phyloP scores from a whole-genome alignment of 441 rosid genomes.

The Aquilaria agallochum region DNA sequence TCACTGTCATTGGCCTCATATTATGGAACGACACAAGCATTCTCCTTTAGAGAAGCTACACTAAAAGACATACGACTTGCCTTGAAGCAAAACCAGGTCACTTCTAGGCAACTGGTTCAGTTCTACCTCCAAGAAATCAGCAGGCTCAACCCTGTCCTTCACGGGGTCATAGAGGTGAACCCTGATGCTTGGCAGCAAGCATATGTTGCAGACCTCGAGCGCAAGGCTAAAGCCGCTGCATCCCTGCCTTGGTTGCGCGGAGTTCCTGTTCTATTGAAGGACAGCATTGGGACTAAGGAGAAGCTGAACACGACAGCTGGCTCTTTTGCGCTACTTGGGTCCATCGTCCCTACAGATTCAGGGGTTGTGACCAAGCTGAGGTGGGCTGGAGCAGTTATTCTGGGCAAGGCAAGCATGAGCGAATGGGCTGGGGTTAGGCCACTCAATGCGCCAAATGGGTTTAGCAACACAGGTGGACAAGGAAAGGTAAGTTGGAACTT shows the following conservation, averaged over 20 bases:
- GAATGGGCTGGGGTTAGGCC: slow-evolving; percentile 57
- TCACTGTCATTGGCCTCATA: slow-evolving; percentile 8
- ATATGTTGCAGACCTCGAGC: slow-evolving; percentile 53
- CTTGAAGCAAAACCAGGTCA: slow-evolving; percentile 40
- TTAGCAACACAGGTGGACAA: slow-evolving; percentile 55
- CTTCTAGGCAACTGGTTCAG: slow-evolving; percentile 57
- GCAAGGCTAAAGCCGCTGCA: slow-evolving; percentile 15
- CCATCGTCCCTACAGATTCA: slow-evolving; percentile 59
- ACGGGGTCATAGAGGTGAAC: slow-evolving; percentile 65
- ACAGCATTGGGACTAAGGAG: slow-evolving; percentile 59
- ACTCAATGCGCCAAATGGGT: slow-evolving; percentile 27
- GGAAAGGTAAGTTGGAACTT: slow-evolving; percentile 43
- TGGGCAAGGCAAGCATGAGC: slow-evolving; percentile 73
- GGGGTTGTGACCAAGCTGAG: slow-evolving; percentile 52
- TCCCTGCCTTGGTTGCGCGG: slow-evolving; percentile 43
- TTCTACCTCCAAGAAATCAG: slow-evolving; percentile 50
- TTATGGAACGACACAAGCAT: slow-evolving; percentile 1
- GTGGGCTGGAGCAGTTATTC: slow-evolving; percentile 59
- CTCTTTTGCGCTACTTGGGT: slow-evolving; percentile 58
- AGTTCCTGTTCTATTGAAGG: slow-evolving; percentile 69
- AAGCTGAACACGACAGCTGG: slow-evolving; percentile 75
- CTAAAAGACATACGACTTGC: slow-evolving; percentile 41
- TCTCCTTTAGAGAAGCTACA: slow-evolving; percentile 50
- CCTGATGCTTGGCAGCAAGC: slow-evolving; percentile 60
- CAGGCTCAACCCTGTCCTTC: slow-evolving; percentile 46